Conservation (phyloP, 495 filamentous ascomycete species). For the Aspergillus homomorphus region DNA sequence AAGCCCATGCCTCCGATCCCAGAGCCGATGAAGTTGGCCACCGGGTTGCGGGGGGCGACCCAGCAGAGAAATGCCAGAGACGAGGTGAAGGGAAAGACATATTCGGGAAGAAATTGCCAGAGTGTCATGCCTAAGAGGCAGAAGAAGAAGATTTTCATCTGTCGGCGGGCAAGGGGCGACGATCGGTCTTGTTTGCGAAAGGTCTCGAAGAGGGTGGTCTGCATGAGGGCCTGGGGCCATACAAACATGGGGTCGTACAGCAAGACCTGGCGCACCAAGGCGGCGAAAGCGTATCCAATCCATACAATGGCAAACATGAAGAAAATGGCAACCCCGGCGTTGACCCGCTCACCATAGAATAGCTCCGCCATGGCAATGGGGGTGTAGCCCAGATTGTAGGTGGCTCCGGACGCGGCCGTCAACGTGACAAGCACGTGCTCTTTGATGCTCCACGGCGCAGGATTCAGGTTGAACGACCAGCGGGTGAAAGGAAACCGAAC, state of each 20-base stretch:
- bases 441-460: slow-evolving; percentile 55
- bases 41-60: slow-evolving; percentile 53
- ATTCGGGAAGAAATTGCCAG: slow-evolving; percentile 60
- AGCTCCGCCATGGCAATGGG: slow-evolving; percentile 52
- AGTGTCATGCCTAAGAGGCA: slow-evolving; percentile 47
- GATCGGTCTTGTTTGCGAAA: slow-evolving; percentile 51
- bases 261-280: slow-evolving; percentile 50
- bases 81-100: slow-evolving; percentile 53
- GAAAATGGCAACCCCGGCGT: slow-evolving; percentile 50
- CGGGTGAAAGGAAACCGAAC: slow-evolving; percentile 47
- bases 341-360: slow-evolving; percentile 48
- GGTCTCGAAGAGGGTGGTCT: slow-evolving; percentile 54
- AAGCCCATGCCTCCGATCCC: slow-evolving; percentile 58
- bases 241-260: slow-evolving; percentile 55
- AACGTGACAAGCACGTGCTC: slow-evolving; percentile 57
- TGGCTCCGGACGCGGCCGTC: slow-evolving; percentile 53
- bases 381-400: slow-evolving; percentile 47
- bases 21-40: slow-evolving; percentile 57
- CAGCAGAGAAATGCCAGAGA: slow-evolving; percentile 60
- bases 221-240: slow-evolving; percentile 51
- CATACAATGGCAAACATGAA: slow-evolving; percentile 58
- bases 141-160: slow-evolving; percentile 54
- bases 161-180: slow-evolving; percentile 45
- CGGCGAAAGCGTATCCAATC: slow-evolving; percentile 54
- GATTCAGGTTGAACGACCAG: slow-evolving; percentile 51